These are phyloP conservation scores for Wickerhamomyces bovis DNA, from an alignment of 805 yeast genomes.

Conservation along the genomic window DNA sequence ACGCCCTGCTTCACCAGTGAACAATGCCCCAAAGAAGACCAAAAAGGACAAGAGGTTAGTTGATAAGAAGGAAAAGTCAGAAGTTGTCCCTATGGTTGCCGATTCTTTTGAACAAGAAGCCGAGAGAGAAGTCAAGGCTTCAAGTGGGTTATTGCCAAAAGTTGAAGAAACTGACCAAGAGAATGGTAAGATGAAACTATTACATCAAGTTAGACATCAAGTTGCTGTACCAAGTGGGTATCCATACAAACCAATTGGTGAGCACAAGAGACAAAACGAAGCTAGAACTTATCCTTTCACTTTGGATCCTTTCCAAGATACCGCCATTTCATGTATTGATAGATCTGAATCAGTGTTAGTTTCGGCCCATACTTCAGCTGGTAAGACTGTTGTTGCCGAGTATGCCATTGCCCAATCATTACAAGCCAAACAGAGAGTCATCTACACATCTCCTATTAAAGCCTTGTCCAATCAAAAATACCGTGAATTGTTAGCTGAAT, in stretches of 20 bases:
- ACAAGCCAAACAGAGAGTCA: conserved; percentile 92
- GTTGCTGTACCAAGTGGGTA: conserved; percentile 94
- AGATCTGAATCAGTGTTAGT: conserved; percentile 91
- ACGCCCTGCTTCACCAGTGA: conserved; percentile 19
- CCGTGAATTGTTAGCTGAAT: conserved; percentile 84
- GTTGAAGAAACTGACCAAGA: conserved; percentile 26
- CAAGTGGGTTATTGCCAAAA: conserved; percentile 56
- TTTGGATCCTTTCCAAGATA: conserved; percentile 96
- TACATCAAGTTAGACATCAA: conserved; percentile 95
- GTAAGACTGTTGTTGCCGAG: conserved; percentile 97
- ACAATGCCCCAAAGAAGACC: conserved; percentile 9
- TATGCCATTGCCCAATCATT: conserved; percentile 94
- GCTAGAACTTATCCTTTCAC: conserved; percentile 91
- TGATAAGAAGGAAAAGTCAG: conserved; percentile 37
- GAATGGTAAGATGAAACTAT: conserved; percentile 57
- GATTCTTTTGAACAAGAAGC: conserved; percentile 88
- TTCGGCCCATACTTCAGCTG: conserved; percentile 98
- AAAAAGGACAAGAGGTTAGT: conserved; percentile 26
- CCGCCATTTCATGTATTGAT: conserved; percentile 93
- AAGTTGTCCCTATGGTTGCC: conserved; percentile 68
- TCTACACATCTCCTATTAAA: conserved; percentile 92
- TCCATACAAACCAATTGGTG: conserved; percentile 81
- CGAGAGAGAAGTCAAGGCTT: conserved; percentile 79
- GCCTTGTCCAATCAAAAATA: conserved; percentile 88
- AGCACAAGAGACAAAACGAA: conserved; percentile 69